Base-by-base conservation (phyloP, 2,329 filamentous ascomycete species). In the Immersiporthe knoxdaviesiana region DNA sequence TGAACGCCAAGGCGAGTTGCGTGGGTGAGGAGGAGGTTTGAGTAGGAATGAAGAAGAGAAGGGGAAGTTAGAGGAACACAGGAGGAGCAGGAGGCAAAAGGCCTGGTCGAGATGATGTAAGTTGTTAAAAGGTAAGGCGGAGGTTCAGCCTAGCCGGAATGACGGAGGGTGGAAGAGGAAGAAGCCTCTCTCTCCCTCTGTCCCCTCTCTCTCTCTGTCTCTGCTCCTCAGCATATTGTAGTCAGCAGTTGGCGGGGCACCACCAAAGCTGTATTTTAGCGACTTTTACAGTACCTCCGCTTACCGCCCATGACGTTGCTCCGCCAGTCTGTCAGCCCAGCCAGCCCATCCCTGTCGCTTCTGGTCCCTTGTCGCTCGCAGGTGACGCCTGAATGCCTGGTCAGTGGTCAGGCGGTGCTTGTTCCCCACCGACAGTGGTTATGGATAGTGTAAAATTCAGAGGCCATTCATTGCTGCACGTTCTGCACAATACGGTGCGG, bases 271-370 rank as follows among this genome's bases (percentile, higher is more conserved):
- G 61, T 41, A 32, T 63, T 63, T 63, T 41, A 32, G 61, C 35
- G 39, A 63, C 61, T 50, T n/a, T n/a, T n/a, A n/a, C n/a, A n/a
- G n/a, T 21, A 63, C 61, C 61, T 63, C 58, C 60, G 59, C 65
- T 68, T 54, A 61, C 56, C 65, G 47, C 60, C 65, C 54, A 70
- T 70, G 68, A 70, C 68, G 68, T 70, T 63, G 66, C 58, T 27
- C 56, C 60, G 61, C 56, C 54, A 50, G 68, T 54, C 65, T 58
- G 65, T 70, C 59, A 18, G 59, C 37, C 35, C 54, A 35, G 27
- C 54, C 54, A 35, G 54, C 30, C 32, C 32, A 60, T 39, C 68
- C 62, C 39, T 60, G 65, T 24, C 27, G 24, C 63, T 27, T 27
- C 52, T 39, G 47, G 32, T 27, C 39, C 35, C 52, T 14, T 14